Evolutionary conservation across 140 eudicot species (phyloP), one percentile per base, ranked within the genome.

Genomic region (Cichorium intybus): DNA sequence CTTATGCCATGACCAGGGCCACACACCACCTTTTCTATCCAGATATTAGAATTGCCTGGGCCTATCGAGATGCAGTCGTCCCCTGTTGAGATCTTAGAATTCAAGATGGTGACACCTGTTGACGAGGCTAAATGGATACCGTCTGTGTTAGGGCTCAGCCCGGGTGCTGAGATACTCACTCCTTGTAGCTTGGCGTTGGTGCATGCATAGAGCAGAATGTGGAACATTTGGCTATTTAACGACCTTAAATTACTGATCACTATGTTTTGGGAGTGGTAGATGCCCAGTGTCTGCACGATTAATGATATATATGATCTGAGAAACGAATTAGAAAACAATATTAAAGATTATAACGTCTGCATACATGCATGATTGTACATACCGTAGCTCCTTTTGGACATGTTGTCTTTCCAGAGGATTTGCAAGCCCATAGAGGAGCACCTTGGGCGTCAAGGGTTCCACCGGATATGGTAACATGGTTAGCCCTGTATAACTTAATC

Each of bases 301-400:
- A n/a, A n/a, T n/a, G n/a, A n/a, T n/a, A 24, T 33, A 10, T n/a
- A n/a, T n/a, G n/a, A n/a, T n/a, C n/a, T n/a, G n/a, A n/a, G n/a
- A n/a, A n/a, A n/a, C n/a, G n/a, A n/a, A n/a, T n/a, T n/a, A n/a
- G n/a, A n/a, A n/a, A n/a, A n/a, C n/a, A n/a, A n/a, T n/a, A n/a
- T n/a, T n/a, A n/a, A n/a, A n/a, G n/a, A n/a, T n/a, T n/a, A n/a
- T n/a, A n/a, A n/a, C n/a, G n/a, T n/a, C n/a, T n/a, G n/a, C n/a
- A n/a, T n/a, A n/a, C n/a, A n/a, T n/a, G n/a, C n/a, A 9, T 8
- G 2, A 35, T 35, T 0, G 14, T 35, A 35, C 43, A 1, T 4
- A 75, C 80, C 80, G 81, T 76, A 29, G 77, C 64, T n/a, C 81
- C 81, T 63, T 35, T 5, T 17, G 79, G 79, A 48, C 79, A 74